phyloP scores from a whole-genome alignment of 2,329 filamentous ascomycete species.

The Fusarium miscanthi region DNA sequence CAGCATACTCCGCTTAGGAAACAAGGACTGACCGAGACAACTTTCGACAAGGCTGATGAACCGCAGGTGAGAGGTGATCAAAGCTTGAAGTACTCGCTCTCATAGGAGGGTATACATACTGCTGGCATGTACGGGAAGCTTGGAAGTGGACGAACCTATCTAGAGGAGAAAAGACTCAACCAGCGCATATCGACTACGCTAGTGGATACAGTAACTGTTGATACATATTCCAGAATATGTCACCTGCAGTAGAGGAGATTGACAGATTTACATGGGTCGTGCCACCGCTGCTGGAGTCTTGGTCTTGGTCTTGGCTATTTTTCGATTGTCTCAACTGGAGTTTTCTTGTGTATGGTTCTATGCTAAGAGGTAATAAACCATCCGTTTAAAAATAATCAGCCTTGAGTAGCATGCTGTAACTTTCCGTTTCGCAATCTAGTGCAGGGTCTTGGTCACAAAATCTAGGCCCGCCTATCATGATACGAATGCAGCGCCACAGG shows the following conservation, averaged over 20 bases:
- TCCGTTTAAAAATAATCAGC: background rate
- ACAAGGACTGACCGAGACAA: conserved; percentile 2
- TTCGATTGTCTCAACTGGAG: background rate
- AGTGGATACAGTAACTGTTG: background rate
- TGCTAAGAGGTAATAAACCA: background rate
- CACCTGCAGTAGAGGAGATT: conserved; percentile 1
- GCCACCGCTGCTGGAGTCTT: background rate
- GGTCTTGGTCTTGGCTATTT: background rate
- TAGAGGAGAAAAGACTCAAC: background rate
- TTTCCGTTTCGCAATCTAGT: background rate
- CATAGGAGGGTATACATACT: conserved; percentile 3
- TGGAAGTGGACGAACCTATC: conserved; percentile 15
- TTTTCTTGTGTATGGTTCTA: background rate
- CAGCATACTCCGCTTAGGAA: background rate
- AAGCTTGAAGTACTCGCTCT: background rate
- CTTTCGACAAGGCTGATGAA: conserved; percentile 22
- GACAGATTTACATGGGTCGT: background rate
- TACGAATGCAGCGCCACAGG: background rate
- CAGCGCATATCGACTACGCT: background rate
- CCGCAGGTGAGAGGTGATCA: conserved; percentile 12
- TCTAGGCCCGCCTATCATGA: background rate
- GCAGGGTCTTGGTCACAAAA: background rate
- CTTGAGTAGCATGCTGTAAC: background rate
- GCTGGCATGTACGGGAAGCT: conserved; percentile 10
- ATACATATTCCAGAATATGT: background rate